Evolutionary conservation across 164 flowering plant genomes (phyloP).

Genomic region (Chimonanthus salicifolius): DNA sequence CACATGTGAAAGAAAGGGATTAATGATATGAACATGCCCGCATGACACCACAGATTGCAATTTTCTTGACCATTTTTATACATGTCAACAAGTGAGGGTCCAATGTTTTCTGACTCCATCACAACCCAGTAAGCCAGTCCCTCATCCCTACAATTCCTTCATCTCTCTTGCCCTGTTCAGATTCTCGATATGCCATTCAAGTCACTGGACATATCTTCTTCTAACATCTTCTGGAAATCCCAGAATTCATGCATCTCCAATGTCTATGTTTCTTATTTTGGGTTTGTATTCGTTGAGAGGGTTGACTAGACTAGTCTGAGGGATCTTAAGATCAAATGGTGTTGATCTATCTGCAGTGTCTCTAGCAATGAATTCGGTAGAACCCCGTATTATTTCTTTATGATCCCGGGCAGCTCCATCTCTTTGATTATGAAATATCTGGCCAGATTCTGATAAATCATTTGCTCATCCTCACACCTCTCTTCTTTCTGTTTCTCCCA

Average conservation of each 20-base stretch:
- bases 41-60: too few relatives aligned
- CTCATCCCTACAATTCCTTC: slow-evolving; percentile 12
- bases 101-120: background rate
- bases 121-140: slow-evolving; percentile 15
- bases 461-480: slow-evolving; percentile 13
- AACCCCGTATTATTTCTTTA: slow-evolving; percentile 10
- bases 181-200: slow-evolving; percentile 5
- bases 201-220: slow-evolving; percentile 5
- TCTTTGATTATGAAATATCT: slow-evolving; percentile 15
- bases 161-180: slow-evolving; percentile 12
- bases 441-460: slow-evolving; percentile 9
- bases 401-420: slow-evolving; percentile 13
- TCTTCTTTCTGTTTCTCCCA: slow-evolving; percentile 5
- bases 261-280: slow-evolving; percentile 1
- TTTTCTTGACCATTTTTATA: too few relatives aligned
- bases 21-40: too few relatives aligned
- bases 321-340: slow-evolving; percentile 11
- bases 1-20: background rate
- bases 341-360: slow-evolving; percentile 15
- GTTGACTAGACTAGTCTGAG: slow-evolving; percentile 6
- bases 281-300: slow-evolving; percentile 15
- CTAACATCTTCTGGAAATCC: background rate
- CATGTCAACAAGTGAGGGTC: too few relatives aligned
- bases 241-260: background rate
- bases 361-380: slow-evolving; percentile 8